Conservation (phyloP, 306 rosid species). For the Oxytropis ochrocephala region DNA sequence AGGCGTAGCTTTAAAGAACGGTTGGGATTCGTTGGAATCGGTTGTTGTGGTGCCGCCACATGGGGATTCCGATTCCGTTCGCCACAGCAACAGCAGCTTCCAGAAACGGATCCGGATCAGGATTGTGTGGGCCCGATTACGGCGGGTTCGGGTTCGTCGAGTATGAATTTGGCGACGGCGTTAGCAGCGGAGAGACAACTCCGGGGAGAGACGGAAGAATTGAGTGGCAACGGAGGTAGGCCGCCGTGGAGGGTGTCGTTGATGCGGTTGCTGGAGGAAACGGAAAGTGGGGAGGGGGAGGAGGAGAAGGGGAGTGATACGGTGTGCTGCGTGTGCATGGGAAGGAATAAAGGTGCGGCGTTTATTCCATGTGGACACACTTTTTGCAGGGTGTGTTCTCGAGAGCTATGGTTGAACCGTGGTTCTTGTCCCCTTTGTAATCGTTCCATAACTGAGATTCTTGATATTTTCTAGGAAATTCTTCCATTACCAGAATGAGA, state of each 20-base stretch:
- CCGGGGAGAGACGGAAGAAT: conserved; percentile 36
- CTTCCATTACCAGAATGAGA: not conserved
- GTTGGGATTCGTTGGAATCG: conserved; percentile 55
- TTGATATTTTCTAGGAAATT: conserved; percentile 52
- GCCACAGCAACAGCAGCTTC: not conserved
- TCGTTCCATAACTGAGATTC: conserved; percentile 76
- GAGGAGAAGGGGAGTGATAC: conserved; percentile 44
- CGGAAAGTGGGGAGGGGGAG: conserved; percentile 34
- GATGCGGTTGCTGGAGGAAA: conserved; percentile 75
- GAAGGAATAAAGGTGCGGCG: conserved; percentile 78
- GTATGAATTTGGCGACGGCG: conserved; percentile 84
- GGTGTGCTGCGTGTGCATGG: conserved; percentile 98
- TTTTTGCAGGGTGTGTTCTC: conserved; percentile 85
- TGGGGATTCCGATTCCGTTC: conserved; percentile 46
- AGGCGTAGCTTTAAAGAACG: conserved; percentile 64
- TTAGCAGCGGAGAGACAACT: conserved; percentile 69
- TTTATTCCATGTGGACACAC: conserved; percentile 98
- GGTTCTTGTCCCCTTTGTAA: conserved; percentile 89
- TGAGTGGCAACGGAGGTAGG: not conserved
- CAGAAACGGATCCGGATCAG: conserved; percentile 17
- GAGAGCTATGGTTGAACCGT: conserved; percentile 87
- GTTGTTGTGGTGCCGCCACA: conserved; percentile 72
- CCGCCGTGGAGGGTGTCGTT: conserved; percentile 69
- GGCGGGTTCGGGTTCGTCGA: conserved; percentile 29
- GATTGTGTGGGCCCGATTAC: conserved; percentile 30